Evolutionary conservation across 352 stramenopile genomes (phyloP), one percentile per base, ranked within the genome.

Genomic region (Phytophthora tubulina): DNA sequence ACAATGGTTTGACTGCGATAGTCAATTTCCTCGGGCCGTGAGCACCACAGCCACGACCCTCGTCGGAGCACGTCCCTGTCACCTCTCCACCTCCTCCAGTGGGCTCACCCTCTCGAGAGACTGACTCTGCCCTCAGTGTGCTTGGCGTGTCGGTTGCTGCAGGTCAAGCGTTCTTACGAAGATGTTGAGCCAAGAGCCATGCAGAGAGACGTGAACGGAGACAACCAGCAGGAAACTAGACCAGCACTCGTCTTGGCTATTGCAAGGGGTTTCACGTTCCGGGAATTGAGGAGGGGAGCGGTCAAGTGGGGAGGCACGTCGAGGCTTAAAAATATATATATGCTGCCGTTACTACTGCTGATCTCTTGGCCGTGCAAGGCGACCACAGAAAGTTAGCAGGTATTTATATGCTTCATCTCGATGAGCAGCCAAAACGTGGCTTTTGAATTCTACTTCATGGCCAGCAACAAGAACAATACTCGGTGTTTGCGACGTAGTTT

Each of bases 1-100:
- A 42, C 17, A 60, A 21, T 6, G 66, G 67, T 59, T 75, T 78
- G 60, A 78, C 71, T 32, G 65, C 70, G n/a, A 70, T 74, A 0
- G 64, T 77, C 21, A 73, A 54, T 32, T 77, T 77, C 35, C 65
- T 77, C n/a, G 70, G 70, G 33, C 64, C 70, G 70, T 74, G 70
- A 48, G 56, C 32, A 8, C 50, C 69, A 9, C 31, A 63, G 17
- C 53, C 57, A 46, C 69, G 57, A 60, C 63, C 63, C 42, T 65
- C 69, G 52, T 68, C 52, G 17, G 42, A 21, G 33, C 32, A 46
- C 39, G 42, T 61, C 13, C 53, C 35, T 44, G 30, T 44, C 17
- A 41, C 30, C 14, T 65, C 63, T 15, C 33, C 62, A 61, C 17
- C 56, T 65, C 54, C 48, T 41, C 46, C 61, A 21, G 31, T 45